phyloP scores from a whole-genome alignment of 345 rosid species.

The Adansonia digitata region DNA sequence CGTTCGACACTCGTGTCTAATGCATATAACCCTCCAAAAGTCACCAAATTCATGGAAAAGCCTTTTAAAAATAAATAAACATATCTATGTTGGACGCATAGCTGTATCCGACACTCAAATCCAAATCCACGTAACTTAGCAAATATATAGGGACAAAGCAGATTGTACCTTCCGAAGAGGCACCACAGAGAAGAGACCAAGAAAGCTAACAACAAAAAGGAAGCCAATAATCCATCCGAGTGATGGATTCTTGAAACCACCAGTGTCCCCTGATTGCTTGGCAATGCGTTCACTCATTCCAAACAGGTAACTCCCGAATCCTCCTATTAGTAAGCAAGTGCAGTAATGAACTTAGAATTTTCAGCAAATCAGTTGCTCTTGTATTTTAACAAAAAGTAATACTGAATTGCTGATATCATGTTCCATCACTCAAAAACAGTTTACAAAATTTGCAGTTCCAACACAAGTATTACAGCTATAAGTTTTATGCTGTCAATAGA shows the following conservation, averaged over 20 bases:
- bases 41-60: too few relatives aligned
- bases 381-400: neutral
- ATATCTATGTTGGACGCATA: too few relatives aligned
- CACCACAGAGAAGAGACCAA: slow-evolving; percentile 77
- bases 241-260: slow-evolving; percentile 2
- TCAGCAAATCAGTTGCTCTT: neutral
- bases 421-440: neutral
- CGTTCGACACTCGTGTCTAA: too few relatives aligned
- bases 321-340: slow-evolving; percentile 34
- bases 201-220: slow-evolving; percentile 85
- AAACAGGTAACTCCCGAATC: slow-evolving; percentile 71
- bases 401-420: neutral
- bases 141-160: neutral
- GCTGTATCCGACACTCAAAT: too few relatives aligned
- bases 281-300: slow-evolving; percentile 73
- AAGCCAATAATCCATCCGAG: slow-evolving; percentile 32
- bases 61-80: too few relatives aligned
- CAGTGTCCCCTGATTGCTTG: slow-evolving; percentile 32
- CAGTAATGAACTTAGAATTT: neutral
- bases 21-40: too few relatives aligned
- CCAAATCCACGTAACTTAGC: too few relatives aligned
- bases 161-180: slow-evolving; percentile 68
- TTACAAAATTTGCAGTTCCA: neutral
- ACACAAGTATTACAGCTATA: neutral
- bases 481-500: neutral